Conservation (phyloP, 1,139 yeast species). For the Saccharomycopsis hybrid region DNA sequence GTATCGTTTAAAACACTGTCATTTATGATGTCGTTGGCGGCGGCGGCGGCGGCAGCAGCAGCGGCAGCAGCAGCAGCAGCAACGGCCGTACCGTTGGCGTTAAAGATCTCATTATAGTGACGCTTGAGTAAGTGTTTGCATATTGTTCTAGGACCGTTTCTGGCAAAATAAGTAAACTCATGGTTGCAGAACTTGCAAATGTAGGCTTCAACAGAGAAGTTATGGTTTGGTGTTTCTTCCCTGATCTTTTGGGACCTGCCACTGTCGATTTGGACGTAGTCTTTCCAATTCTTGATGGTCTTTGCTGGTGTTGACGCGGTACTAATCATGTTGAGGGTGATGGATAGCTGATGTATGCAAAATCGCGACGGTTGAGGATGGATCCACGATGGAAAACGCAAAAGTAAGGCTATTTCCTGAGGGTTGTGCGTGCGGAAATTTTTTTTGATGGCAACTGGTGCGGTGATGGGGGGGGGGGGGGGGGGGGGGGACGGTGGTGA, state of each 20-base stretch:
- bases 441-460: too few species aligned
- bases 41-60: slow-evolving; percentile 8
- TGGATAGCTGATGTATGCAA: too few species aligned
- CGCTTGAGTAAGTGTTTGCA: slow-evolving; percentile 13
- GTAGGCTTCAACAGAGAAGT: slow-evolving; percentile 13
- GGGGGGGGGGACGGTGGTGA: too few species aligned
- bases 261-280: slow-evolving; percentile 13
- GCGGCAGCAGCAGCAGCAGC: slow-evolving; percentile 8
- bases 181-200: slow-evolving; percentile 19
- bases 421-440: too few species aligned
- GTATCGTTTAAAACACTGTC: neutral
- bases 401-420: too few species aligned
- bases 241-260: slow-evolving; percentile 6
- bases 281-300: slow-evolving; percentile 17
- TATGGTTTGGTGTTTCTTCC: neutral
- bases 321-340: too few species aligned
- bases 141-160: slow-evolving; percentile 21
- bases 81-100: neutral
- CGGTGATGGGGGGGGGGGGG: too few species aligned
- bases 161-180: slow-evolving; percentile 14
- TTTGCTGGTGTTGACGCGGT: neutral
- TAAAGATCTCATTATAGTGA: slow-evolving; percentile 6
- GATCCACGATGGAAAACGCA: too few species aligned
- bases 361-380: too few species aligned
- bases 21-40: neutral